phyloP scores from a whole-genome alignment of 23 red algal species.

The Agarophyton chilense region DNA sequence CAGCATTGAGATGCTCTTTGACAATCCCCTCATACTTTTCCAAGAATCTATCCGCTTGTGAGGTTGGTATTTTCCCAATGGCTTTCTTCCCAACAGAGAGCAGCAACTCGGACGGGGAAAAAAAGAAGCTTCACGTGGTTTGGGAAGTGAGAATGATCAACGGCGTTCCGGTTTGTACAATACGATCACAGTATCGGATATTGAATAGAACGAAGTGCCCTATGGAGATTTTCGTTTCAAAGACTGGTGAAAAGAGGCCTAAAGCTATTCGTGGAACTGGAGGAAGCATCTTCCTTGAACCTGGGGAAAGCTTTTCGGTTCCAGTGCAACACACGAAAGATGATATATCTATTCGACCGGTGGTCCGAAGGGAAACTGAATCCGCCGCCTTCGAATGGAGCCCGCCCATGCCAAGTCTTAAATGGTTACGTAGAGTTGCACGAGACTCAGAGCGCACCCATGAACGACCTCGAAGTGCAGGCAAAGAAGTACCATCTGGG shows the following conservation, averaged over 20 bases:
- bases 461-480: background rate
- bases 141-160: conserved; percentile 92
- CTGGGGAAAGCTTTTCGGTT: conserved; percentile 23
- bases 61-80: conserved; percentile 47
- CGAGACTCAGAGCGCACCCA: background rate
- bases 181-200: conserved; percentile 67
- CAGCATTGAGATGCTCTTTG: conserved; percentile 51
- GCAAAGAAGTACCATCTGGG: background rate
- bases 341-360: conserved; percentile 31
- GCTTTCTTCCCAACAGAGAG: conserved; percentile 38
- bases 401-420: background rate
- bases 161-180: conserved; percentile 75
- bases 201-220: conserved; percentile 72
- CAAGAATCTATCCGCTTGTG: conserved; percentile 43
- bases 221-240: conserved; percentile 35
- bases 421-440: conserved; percentile 34
- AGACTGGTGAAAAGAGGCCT: background rate
- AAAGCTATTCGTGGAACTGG: background rate
- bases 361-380: background rate
- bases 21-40: conserved; percentile 39
- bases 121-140: conserved; percentile 30
- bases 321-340: conserved; percentile 37
- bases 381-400: conserved; percentile 14
- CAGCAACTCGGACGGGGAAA: background rate
- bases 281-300: background rate